These are phyloP conservation scores for Lotus japonicus DNA, from an alignment of 306 rosid genomes.

Conservation along the genomic window DNA sequence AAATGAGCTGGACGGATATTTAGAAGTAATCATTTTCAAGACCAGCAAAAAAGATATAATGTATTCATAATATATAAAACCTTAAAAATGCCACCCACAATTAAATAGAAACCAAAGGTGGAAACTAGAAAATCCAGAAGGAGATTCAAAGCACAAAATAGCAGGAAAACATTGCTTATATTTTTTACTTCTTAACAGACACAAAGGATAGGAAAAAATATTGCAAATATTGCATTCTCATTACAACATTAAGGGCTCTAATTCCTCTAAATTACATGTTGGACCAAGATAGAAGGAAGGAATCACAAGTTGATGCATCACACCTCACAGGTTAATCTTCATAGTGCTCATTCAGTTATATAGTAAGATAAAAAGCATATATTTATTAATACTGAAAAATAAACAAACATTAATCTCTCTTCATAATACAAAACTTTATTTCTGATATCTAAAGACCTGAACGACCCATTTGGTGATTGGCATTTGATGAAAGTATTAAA, in stretches of 20 bases:
- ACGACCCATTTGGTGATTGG: slow-evolving; percentile 31
- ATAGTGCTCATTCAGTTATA: not conserved
- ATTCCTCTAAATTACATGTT: not conserved
- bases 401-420: not conserved
- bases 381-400: not conserved
- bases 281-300: not conserved
- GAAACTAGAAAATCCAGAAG: not conserved
- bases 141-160: slow-evolving; percentile 8
- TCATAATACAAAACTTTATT: not conserved
- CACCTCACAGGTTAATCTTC: not conserved
- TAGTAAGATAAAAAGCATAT: not conserved
- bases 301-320: not conserved
- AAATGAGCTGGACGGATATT: not conserved
- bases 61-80: slow-evolving; percentile 5
- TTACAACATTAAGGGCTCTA: not conserved
- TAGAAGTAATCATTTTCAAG: not conserved
- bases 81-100: not conserved
- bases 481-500: slow-evolving; percentile 18
- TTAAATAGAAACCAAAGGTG: not conserved
- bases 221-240: not conserved
- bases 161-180: not conserved
- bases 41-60: not conserved
- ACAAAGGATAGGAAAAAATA: not conserved
- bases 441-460: slow-evolving; percentile 28
- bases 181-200: not conserved